Conservation (phyloP, 768 basidiomycete species). For the Agaricus subrufescens region DNA sequence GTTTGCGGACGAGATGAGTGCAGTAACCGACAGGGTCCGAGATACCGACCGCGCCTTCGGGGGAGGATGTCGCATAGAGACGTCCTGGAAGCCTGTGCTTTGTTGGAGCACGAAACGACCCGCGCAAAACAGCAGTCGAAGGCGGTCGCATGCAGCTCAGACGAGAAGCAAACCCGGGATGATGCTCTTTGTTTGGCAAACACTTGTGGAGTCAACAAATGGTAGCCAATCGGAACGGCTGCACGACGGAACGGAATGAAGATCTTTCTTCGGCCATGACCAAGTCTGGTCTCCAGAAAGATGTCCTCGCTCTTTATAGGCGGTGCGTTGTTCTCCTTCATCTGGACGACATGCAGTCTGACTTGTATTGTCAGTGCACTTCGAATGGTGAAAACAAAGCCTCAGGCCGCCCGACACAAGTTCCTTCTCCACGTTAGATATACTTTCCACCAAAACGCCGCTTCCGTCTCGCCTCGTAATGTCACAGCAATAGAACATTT, state of each 20-base stretch:
- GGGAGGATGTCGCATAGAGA: not conserved
- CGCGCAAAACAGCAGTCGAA: not conserved
- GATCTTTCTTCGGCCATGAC: not conserved
- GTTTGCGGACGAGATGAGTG: conserved; percentile 63
- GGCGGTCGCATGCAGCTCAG: not conserved
- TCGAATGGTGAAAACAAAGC: conserved; percentile 70
- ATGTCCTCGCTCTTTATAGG: conserved; percentile 47
- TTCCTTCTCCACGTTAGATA: conserved; percentile 68
- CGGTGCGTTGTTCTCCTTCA: conserved; percentile 23
- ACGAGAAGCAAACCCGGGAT: not conserved
- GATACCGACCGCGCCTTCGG: conserved; percentile 14
- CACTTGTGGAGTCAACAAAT: not conserved
- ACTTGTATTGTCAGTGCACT: conserved; percentile 48
- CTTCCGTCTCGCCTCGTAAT: conserved; percentile 57
- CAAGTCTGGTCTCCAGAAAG: conserved; percentile 43
- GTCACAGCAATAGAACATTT: conserved; percentile 72
- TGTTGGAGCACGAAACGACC: not conserved
- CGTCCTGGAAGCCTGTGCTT: not conserved
- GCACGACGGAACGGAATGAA: not conserved
- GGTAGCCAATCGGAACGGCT: not conserved
- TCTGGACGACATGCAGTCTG: not conserved
- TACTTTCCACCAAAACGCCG: conserved; percentile 62
- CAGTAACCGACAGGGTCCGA: conserved; percentile 59
- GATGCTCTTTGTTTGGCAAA: not conserved
- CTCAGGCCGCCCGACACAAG: conserved; percentile 50